Conservation (phyloP, 129 eudicot genomes). For the Cynara cardunculus region DNA sequence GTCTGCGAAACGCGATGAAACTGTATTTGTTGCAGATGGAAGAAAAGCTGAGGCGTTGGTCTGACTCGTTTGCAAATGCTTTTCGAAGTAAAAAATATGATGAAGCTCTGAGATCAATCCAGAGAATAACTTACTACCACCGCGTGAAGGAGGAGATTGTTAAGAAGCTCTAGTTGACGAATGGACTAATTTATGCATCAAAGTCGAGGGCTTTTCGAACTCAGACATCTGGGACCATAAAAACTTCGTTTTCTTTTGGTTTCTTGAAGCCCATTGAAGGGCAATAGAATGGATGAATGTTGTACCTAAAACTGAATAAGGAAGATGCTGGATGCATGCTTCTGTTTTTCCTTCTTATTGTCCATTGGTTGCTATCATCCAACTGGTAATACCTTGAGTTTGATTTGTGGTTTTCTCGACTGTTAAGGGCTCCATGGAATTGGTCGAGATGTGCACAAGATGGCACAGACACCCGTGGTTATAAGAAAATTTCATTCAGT, state of each 20-base stretch:
- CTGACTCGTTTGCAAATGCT: slow-evolving; percentile 53
- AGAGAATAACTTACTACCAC: slow-evolving; percentile 79
- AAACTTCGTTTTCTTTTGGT: not conserved
- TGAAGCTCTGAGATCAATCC: slow-evolving; percentile 60
- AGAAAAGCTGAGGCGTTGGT: slow-evolving; percentile 57
- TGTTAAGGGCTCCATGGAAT: too few relatives aligned
- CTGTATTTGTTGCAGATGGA: slow-evolving; percentile 46
- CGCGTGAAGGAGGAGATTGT: slow-evolving; percentile 74
- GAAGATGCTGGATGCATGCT: slow-evolving; percentile 5
- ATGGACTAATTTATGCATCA: not conserved
- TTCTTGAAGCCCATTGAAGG: slow-evolving; percentile 1
- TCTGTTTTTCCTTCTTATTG: not conserved
- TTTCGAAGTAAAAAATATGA: slow-evolving; percentile 44
- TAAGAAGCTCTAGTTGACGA: slow-evolving; percentile 54
- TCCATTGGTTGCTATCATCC: too few relatives aligned
- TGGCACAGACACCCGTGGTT: too few relatives aligned
- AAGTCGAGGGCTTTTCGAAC: not conserved
- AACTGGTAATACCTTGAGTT: too few relatives aligned
- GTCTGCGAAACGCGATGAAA: not conserved
- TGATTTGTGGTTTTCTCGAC: too few relatives aligned
- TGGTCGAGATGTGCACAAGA: too few relatives aligned
- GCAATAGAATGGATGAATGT: slow-evolving; percentile 8
- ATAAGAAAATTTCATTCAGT: too few relatives aligned
- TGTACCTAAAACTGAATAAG: slow-evolving; percentile 17
- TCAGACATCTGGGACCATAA: not conserved